Conservation (phyloP, 2,329 filamentous ascomycete species). For the Fusarium bactridioides region DNA sequence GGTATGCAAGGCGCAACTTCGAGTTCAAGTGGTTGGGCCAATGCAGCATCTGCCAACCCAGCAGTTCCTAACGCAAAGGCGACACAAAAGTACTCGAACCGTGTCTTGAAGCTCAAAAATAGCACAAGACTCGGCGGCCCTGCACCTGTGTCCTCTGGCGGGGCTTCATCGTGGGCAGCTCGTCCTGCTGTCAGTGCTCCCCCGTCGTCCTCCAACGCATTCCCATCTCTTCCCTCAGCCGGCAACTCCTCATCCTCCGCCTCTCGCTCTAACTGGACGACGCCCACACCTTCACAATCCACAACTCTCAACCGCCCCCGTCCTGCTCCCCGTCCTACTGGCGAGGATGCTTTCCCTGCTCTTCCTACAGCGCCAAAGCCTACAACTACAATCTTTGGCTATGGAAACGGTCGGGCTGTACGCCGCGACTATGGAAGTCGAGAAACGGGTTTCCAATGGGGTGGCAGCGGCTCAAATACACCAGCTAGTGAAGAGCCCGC, state of each 20-base stretch:
- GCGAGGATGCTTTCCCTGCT: slow-evolving; percentile 78
- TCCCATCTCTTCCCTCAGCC: slow-evolving; percentile 53
- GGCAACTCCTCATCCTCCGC: slow-evolving; percentile 35
- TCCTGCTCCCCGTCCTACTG: slow-evolving; percentile 38
- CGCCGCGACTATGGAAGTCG: slow-evolving; percentile 60
- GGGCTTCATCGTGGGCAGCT: slow-evolving; percentile 34
- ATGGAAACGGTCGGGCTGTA: slow-evolving; percentile 62
- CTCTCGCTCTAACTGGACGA: slow-evolving; percentile 44
- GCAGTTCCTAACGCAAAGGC: slow-evolving; percentile 49
- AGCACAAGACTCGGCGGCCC: slow-evolving; percentile 58
- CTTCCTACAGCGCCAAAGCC: slow-evolving; percentile 80
- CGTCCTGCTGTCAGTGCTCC: slow-evolving; percentile 27
- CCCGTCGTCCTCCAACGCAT: slow-evolving; percentile 47
- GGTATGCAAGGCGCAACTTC: slow-evolving; percentile 71
- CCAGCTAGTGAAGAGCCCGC: slow-evolving; percentile 41
- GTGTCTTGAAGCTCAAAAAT: slow-evolving; percentile 67
- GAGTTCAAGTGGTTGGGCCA: slow-evolving; percentile 65
- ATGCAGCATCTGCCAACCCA: slow-evolving; percentile 67
- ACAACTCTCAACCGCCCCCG: slow-evolving; percentile 28
- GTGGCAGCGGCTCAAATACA: slow-evolving; percentile 38
- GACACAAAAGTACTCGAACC: slow-evolving; percentile 59
- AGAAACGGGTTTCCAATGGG: slow-evolving; percentile 64
- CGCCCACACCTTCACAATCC: slow-evolving; percentile 36
- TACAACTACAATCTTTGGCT: slow-evolving; percentile 68
- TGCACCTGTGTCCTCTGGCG: slow-evolving; percentile 37